Evolutionary conservation across 2,329 filamentous ascomycete genomes (phyloP).

Genomic region (Trichoderma breve): DNA sequence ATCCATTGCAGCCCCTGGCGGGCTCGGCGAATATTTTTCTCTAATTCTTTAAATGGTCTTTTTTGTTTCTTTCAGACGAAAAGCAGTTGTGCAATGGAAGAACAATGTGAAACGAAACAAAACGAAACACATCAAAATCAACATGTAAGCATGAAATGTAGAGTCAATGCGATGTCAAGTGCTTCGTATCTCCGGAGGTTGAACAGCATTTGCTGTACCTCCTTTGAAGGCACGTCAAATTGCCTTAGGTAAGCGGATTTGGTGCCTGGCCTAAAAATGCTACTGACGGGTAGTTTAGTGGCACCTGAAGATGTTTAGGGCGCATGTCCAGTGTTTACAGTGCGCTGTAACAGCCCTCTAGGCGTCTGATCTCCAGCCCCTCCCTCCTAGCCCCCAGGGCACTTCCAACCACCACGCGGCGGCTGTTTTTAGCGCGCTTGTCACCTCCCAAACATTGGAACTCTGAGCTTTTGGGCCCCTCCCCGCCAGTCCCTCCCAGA

Average conservation of each 20-base stretch:
- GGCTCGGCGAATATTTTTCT: neutral
- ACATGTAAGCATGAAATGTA: neutral
- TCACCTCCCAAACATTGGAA: conserved; percentile 14
- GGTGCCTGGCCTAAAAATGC: neutral
- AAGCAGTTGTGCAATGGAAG: neutral
- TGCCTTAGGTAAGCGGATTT: neutral
- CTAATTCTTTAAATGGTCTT: neutral
- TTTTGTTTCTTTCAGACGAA: neutral
- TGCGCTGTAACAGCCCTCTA: neutral
- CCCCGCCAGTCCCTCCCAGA: conserved; percentile 18
- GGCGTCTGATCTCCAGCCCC: neutral
- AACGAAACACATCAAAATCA: neutral
- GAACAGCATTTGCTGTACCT: neutral
- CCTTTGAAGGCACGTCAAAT: neutral
- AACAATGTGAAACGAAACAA: neutral
- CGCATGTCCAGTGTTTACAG: neutral
- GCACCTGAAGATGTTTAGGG: neutral
- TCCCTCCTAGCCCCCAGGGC: neutral
- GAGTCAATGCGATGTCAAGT: neutral
- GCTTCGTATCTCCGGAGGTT: neutral
- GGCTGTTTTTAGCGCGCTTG: conserved; percentile 18
- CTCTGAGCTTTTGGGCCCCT: conserved; percentile 8
- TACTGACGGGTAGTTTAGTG: neutral
- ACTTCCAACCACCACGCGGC: conserved; percentile 17
- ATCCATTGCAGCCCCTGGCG: conserved; percentile 1